Conservation (phyloP, 1,284 basidiomycete species). For the Tilletia setariae region DNA sequence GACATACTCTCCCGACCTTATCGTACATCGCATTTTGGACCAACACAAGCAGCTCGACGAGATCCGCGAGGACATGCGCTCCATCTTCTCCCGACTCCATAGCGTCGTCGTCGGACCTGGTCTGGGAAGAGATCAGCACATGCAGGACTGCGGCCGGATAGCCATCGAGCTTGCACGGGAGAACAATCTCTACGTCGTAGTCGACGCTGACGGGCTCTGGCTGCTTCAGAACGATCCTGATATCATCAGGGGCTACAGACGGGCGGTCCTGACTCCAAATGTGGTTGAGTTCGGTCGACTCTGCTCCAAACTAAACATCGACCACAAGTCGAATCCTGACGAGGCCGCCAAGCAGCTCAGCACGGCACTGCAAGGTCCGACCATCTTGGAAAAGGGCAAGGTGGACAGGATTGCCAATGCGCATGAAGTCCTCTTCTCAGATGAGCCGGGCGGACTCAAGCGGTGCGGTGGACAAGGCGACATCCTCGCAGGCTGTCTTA, state of each 20-base stretch:
- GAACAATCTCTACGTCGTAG: constrained; percentile 77
- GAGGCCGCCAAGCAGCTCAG: constrained; percentile 60
- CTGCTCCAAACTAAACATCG: constrained; percentile 64
- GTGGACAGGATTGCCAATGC: constrained; percentile 48
- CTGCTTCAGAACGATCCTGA: constrained; percentile 72
- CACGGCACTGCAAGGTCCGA: constrained; percentile 73
- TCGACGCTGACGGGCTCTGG: constrained; percentile 87
- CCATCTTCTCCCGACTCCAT: constrained; percentile 77
- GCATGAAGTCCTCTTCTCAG: constrained; percentile 65
- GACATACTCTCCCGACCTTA: constrained; percentile 86
- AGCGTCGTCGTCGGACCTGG: constrained; percentile 90
- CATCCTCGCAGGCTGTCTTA: constrained; percentile 80
- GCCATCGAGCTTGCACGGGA: constrained; percentile 59
- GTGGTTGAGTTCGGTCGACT: constrained; percentile 87
- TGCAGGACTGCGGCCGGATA: constrained; percentile 68
- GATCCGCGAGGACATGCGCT: constrained; percentile 64
- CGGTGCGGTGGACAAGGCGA: constrained; percentile 95
- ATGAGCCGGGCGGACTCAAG: constrained; percentile 76
- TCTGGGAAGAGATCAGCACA: constrained; percentile 69
- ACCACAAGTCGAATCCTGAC: constrained; percentile 54
- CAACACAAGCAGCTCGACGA: constrained; percentile 54
- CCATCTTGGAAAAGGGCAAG: constrained; percentile 85
- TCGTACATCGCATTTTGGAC: constrained; percentile 84
- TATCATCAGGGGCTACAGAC: constrained; percentile 73
- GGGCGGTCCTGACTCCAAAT: constrained; percentile 86